A percentile compares a stretch with the other conserved stretches of the same genome.
Conservation (phyloP, 805 yeast genomes). For the Sugiyamaella chiloensis region DNA sequence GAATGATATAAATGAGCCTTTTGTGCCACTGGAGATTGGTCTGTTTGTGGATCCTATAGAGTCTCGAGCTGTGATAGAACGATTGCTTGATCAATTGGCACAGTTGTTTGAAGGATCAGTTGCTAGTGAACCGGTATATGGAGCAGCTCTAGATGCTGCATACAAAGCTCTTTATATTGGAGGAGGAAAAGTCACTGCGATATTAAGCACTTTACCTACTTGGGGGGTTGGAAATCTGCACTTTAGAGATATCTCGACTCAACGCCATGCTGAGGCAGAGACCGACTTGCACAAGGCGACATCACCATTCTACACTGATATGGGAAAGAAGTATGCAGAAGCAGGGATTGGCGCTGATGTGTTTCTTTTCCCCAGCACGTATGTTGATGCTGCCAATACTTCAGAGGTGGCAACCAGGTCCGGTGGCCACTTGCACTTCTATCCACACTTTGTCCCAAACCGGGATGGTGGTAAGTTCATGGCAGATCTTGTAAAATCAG, state of each 20-base stretch:
- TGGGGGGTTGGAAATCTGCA: conserved; percentile 69
- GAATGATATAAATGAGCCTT: conserved; percentile 71
- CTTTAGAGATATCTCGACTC: conserved; percentile 26
- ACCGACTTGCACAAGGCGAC: conserved; percentile 57
- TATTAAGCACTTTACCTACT: conserved; percentile 68
- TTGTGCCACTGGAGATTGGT: conserved; percentile 74
- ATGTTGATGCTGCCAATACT: conserved; percentile 72
- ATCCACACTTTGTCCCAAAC: conserved; percentile 62
- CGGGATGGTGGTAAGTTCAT: conserved; percentile 68
- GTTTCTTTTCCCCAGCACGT: conserved; percentile 60
- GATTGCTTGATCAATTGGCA: conserved; percentile 62
- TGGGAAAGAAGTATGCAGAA: conserved; percentile 55
- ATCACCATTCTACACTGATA: conserved; percentile 55
- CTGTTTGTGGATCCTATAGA: conserved; percentile 76
- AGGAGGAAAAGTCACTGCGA: conserved; percentile 78
- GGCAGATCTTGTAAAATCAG: conserved; percentile 53
- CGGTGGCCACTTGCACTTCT: conserved; percentile 67
- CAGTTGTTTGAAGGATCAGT: conserved; percentile 39
- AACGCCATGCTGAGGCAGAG: conserved; percentile 34
- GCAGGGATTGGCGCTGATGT: conserved; percentile 73
- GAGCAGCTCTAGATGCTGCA: conserved; percentile 74
- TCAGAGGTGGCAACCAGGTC: conserved; percentile 61
- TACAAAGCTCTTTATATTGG: conserved; percentile 50
- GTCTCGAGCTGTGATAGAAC: conserved; percentile 59
- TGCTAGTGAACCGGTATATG: conserved; percentile 64